Conservation (phyloP, 768 basidiomycete genomes). For the Leucocoprinus birnbaumii region DNA sequence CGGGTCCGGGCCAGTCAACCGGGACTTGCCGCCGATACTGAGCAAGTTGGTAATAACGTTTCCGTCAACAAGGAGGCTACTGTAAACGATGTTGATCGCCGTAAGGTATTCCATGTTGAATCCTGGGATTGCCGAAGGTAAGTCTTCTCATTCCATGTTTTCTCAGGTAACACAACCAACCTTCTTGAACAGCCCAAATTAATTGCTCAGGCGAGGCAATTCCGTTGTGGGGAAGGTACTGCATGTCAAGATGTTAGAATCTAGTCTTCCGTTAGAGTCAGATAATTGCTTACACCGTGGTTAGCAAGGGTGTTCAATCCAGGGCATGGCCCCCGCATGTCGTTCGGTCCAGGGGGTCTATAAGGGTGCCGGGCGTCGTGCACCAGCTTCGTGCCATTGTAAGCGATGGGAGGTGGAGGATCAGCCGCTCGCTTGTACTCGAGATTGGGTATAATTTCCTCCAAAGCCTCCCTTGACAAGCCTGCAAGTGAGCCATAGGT, state of each 20-base stretch:
- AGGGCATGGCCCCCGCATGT: constrained; percentile 19
- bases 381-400: constrained; percentile 14
- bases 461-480: constrained; percentile 18
- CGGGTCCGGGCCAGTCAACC: constrained; percentile 5
- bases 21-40: constrained; percentile 10
- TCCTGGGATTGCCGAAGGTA: constrained; percentile 6
- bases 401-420: constrained; percentile 10
- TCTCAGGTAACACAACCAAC: background rate
- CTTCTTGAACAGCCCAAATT: constrained; percentile 16
- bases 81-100: constrained; percentile 16
- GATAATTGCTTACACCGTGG: constrained; percentile 16
- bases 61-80: constrained; percentile 18
- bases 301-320: constrained; percentile 20
- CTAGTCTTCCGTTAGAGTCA: background rate
- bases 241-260: background rate
- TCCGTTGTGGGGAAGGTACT: constrained; percentile 16
- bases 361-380: constrained; percentile 17
- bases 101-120: constrained; percentile 18
- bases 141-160: too few species aligned
- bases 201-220: constrained; percentile 15
- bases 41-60: constrained; percentile 16
- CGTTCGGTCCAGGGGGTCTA: constrained; percentile 10
- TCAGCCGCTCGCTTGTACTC: background rate
- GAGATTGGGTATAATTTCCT: constrained; percentile 10
- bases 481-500: constrained; percentile 22